These are phyloP conservation scores for Nakataea oryzae DNA, from an alignment of 2,329 filamentous ascomycete species.

Conservation along the genomic window DNA sequence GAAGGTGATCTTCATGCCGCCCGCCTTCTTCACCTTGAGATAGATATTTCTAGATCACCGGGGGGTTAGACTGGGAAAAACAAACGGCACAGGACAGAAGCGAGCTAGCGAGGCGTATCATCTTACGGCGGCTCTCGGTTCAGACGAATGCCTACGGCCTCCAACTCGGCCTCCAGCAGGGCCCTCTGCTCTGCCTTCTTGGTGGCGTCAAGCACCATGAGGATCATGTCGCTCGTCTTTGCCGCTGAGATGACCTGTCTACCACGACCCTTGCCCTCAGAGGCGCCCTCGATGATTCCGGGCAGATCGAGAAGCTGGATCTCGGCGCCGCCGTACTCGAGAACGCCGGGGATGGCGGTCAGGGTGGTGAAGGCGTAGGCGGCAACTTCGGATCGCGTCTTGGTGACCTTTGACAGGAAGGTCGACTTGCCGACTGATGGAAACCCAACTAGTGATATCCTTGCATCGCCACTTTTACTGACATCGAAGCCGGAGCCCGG, in stretches of 20 bases:
- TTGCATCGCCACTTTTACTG: constrained; percentile 89
- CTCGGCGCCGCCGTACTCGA: constrained; percentile 95
- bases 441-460: constrained; percentile 96
- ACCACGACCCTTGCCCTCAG: constrained; percentile 91
- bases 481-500: constrained; percentile 85
- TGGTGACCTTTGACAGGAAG: constrained; percentile 97
- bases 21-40: constrained; percentile 88
- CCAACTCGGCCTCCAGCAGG: constrained; percentile 81
- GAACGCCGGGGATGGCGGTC: constrained; percentile 91
- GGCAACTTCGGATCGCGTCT: constrained; percentile 91
- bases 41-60: constrained; percentile 72
- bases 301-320: constrained; percentile 97
- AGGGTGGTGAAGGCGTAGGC: constrained; percentile 96
- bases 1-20: constrained; percentile 98
- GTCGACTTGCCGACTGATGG: constrained; percentile 98
- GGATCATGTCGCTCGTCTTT: constrained; percentile 93
- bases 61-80: background rate
- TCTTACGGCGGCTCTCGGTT: constrained; percentile 82
- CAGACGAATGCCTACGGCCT: constrained; percentile 87
- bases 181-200: constrained; percentile 91
- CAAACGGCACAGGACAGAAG: background rate
- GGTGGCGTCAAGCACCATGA: constrained; percentile 95
- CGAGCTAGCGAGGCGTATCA: constrained; percentile 17
- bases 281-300: constrained; percentile 94
- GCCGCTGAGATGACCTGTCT: constrained; percentile 95